A percentile compares a stretch with the other conserved stretches of the same genome.
phyloP scores from a whole-genome alignment of 805 yeast genomes.

The Ogataea wickerhamii region DNA sequence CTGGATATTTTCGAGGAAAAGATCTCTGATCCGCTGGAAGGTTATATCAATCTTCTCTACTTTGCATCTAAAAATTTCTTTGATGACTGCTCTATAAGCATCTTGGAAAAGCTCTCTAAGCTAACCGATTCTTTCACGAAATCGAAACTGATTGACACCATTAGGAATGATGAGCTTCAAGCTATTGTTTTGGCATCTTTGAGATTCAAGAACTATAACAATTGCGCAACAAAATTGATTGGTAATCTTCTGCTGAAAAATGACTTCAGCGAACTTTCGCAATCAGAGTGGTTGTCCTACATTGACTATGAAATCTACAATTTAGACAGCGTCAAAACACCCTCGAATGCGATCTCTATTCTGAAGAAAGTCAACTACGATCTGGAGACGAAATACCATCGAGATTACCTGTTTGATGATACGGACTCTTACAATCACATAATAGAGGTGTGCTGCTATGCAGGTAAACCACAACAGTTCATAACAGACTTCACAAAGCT shows the following conservation, averaged over 20 bases:
- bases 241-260: slow-evolving; percentile 8
- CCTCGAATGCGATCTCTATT: slow-evolving; percentile 33
- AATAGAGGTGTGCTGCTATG: slow-evolving; percentile 27
- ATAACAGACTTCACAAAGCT: slow-evolving; percentile 24
- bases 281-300: slow-evolving; percentile 26
- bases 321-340: slow-evolving; percentile 8
- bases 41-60: slow-evolving; percentile 29
- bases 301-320: slow-evolving; percentile 22
- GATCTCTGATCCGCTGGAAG: slow-evolving; percentile 17
- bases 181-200: slow-evolving; percentile 26
- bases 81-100: slow-evolving; percentile 21
- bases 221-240: slow-evolving; percentile 18
- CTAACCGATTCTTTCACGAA: slow-evolving; percentile 7
- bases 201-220: slow-evolving; percentile 17
- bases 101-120: slow-evolving; percentile 19
- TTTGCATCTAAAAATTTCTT: slow-evolving; percentile 29
- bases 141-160: slow-evolving; percentile 5
- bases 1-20: slow-evolving; percentile 19
- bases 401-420: slow-evolving; percentile 21
- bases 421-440: slow-evolving; percentile 24
- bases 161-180: slow-evolving; percentile 26
- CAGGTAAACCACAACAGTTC: slow-evolving; percentile 24
- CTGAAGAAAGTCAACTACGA: slow-evolving; percentile 21
- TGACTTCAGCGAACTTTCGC: slow-evolving; percentile 12
- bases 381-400: slow-evolving; percentile 8